Percentiles rank a stretch among this genome's conserved stretches.
These are phyloP conservation scores for Diddensiella santjacobensis DNA, from an alignment of 805 yeast species.

Conservation along the genomic window DNA sequence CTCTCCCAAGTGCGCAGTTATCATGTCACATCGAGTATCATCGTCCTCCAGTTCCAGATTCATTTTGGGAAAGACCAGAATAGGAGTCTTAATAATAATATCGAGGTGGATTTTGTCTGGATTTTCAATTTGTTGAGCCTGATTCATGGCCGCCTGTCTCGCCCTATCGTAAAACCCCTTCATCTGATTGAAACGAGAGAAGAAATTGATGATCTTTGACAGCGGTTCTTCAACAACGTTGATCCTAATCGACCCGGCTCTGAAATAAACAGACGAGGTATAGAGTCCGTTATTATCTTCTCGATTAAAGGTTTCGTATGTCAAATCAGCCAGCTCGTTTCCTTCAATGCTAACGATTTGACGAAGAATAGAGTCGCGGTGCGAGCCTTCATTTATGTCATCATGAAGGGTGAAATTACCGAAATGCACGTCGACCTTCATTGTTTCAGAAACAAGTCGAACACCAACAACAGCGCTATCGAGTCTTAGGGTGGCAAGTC, in stretches of 20 bases:
- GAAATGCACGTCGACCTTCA: conserved; percentile 65
- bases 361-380: conserved; percentile 52
- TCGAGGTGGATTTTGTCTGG: conserved; percentile 67
- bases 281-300: conserved; percentile 45
- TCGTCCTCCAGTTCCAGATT: conserved; percentile 34
- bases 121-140: conserved; percentile 55
- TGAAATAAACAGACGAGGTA: conserved; percentile 55
- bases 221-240: conserved; percentile 82
- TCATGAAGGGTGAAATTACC: conserved; percentile 80
- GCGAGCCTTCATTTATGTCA: conserved; percentile 61
- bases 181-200: conserved; percentile 77
- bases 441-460: conserved; percentile 65
- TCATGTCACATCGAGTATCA: conserved; percentile 47
- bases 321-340: conserved; percentile 71
- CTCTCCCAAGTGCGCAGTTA: conserved; percentile 80
- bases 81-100: conserved; percentile 73
- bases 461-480: conserved; percentile 69
- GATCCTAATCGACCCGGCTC: conserved; percentile 70
- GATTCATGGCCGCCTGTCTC: conserved; percentile 81
- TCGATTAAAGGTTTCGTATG: conserved; percentile 75
- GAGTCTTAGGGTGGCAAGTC: conserved; percentile 72
- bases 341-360: conserved; percentile 77
- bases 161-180: conserved; percentile 87
- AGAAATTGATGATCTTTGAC: conserved; percentile 58
- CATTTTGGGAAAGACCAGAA: conserved; percentile 68